Percentiles rank a stretch among this genome's conserved stretches.
Conservation (phyloP, 495 filamentous ascomycete genomes). For the Talaromyces adpressus region DNA sequence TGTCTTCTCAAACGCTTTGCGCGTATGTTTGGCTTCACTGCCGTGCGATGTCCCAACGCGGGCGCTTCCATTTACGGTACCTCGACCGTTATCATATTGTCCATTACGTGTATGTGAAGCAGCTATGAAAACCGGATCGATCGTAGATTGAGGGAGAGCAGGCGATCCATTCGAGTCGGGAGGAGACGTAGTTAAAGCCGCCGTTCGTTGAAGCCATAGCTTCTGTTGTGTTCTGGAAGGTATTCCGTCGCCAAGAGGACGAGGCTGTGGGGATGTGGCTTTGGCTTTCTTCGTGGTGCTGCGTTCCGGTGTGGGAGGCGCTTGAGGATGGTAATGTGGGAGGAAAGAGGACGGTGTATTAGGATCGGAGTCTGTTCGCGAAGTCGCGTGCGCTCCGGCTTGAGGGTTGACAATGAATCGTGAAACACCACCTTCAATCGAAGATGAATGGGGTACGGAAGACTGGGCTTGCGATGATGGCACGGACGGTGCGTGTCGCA, state of each 20-base stretch:
- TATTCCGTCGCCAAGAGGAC: conserved; percentile 27
- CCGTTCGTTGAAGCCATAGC: conserved; percentile 42
- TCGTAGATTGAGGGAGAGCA: conserved; percentile 22
- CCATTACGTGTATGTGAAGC: conserved; percentile 18
- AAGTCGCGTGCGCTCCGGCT: conserved; percentile 22
- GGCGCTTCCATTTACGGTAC: conserved; percentile 25
- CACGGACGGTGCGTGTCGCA: conserved; percentile 28
- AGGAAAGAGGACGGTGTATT: conserved; percentile 43
- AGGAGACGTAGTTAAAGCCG: conserved; percentile 40
- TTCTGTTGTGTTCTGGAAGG: conserved; percentile 42
- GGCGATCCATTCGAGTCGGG: conserved; percentile 34
- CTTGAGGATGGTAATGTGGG: conserved; percentile 41
- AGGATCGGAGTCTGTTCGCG: conserved; percentile 39
- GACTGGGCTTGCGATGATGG: conserved; percentile 17
- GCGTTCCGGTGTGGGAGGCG: conserved; percentile 33
- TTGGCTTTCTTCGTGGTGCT: conserved; percentile 13
- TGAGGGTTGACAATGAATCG: conserved; percentile 36
- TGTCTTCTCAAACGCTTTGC: conserved; percentile 39
- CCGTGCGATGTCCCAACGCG: conserved; percentile 25
- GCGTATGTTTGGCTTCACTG: conserved; percentile 33
- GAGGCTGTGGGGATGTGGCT: conserved; percentile 27
- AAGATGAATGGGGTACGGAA: conserved; percentile 31
- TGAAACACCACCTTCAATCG: conserved; percentile 42
- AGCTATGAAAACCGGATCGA: conserved; percentile 28
- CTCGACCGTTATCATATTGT: conserved; percentile 26